phyloP scores from a whole-genome alignment of 1,284 basidiomycete species.

The Leccinum fallax region DNA sequence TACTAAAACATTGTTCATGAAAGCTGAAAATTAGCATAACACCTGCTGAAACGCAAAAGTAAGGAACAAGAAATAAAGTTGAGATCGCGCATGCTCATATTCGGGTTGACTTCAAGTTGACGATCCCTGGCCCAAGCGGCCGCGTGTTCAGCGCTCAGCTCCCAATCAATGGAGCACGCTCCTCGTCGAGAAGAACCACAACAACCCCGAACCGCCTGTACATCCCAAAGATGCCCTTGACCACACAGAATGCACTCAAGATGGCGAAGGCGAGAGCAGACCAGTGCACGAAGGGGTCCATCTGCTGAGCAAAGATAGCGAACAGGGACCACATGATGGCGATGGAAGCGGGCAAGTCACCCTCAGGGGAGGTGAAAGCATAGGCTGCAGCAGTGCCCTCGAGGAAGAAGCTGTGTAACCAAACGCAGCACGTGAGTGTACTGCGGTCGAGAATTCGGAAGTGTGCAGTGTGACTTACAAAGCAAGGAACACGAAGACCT shows the following conservation, averaged over 20 bases:
- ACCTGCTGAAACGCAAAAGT: background rate
- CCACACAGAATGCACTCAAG: conserved; percentile 81
- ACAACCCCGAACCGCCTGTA: conserved; percentile 44
- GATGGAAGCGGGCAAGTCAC: conserved; percentile 87
- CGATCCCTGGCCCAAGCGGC: background rate
- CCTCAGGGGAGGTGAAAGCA: conserved; percentile 86
- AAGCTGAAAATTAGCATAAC: background rate
- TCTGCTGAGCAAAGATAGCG: conserved; percentile 81
- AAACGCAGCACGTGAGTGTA: conserved; percentile 9
- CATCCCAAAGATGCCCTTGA: conserved; percentile 69
- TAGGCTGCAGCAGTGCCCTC: conserved; percentile 91
- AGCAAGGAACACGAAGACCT: conserved; percentile 91
- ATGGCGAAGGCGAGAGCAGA: conserved; percentile 84
- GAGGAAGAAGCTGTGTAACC: conserved; percentile 75
- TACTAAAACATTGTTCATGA: conserved; percentile 7
- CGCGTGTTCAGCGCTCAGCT: conserved; percentile 13
- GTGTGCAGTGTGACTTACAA: conserved; percentile 46
- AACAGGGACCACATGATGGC: conserved; percentile 85
- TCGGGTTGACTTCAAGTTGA: background rate
- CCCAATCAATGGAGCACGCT: conserved; percentile 78
- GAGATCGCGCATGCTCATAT: background rate
- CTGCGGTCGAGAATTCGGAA: conserved; percentile 8
- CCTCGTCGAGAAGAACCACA: conserved; percentile 75
- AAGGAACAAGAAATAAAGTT: background rate
- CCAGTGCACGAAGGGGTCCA: conserved; percentile 81